These are phyloP conservation scores for Nissolia schottii DNA, from an alignment of 306 rosid genomes.

Conservation along the genomic window DNA sequence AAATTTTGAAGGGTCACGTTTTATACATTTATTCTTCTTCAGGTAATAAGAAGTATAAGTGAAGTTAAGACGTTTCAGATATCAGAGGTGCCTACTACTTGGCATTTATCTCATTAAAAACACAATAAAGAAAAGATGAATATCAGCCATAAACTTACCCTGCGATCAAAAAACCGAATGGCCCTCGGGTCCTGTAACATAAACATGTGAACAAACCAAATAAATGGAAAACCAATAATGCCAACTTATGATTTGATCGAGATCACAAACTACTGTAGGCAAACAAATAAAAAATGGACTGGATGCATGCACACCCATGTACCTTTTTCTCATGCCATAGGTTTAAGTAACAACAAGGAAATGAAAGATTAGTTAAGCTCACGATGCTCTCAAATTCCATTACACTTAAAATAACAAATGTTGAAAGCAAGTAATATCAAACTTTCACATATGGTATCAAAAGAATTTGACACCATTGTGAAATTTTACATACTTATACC, in stretches of 20 bases:
- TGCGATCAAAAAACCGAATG: conserved; percentile 84
- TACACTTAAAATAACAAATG: neutral
- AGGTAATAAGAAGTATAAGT: neutral
- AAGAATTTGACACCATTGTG: neutral
- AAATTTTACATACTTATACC: neutral
- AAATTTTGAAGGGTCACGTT: neutral
- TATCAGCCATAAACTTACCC: conserved; percentile 49
- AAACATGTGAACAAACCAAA: conserved; percentile 16
- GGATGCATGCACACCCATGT: neutral
- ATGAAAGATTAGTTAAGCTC: neutral
- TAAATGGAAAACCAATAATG: conserved; percentile 3
- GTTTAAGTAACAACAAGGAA: neutral
- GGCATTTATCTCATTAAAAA: neutral
- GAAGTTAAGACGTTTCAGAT: neutral
- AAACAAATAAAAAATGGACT: neutral
- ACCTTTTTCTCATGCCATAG: neutral
- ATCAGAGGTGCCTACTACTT: neutral
- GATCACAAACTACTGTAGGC: neutral
- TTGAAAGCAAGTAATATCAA: neutral
- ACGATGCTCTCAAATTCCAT: neutral
- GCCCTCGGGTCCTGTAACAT: conserved; percentile 84
- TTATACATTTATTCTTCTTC: neutral
- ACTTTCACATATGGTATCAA: neutral
- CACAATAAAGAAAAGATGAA: neutral
- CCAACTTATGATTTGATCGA: neutral